Percentiles rank a stretch among this genome's conserved stretches.
phyloP scores from a whole-genome alignment of 176 grass and related monocot genomes.

The Melocanna baccifera region DNA sequence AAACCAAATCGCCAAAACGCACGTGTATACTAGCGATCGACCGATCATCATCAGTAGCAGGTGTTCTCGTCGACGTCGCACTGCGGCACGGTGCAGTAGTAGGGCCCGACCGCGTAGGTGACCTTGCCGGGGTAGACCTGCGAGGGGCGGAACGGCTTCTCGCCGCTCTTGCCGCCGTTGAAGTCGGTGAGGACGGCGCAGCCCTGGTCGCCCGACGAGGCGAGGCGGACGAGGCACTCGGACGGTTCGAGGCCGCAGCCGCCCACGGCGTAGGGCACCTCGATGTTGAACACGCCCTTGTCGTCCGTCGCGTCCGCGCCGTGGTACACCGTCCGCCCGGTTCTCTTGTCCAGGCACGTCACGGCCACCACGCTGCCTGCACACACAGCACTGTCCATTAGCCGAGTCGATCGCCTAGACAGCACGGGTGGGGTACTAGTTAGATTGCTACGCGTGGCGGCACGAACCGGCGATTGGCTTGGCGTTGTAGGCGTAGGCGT shows the following conservation, averaged over 20 bases:
- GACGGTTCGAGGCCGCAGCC: slow-evolving; percentile 9
- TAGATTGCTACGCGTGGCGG: background rate
- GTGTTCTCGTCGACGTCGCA: slow-evolving; percentile 21
- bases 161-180: slow-evolving; percentile 51
- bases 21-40: background rate
- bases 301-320: slow-evolving; percentile 37
- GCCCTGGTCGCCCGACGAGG: slow-evolving; percentile 35
- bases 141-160: slow-evolving; percentile 32
- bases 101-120: slow-evolving; percentile 48
- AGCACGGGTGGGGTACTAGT: background rate
- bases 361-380: slow-evolving; percentile 59
- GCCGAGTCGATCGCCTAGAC: background rate
- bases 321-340: slow-evolving; percentile 43
- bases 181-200: slow-evolving; percentile 75
- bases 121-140: slow-evolving; percentile 2
- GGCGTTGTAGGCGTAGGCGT: slow-evolving; percentile 58
- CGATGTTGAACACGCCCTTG: slow-evolving; percentile 50
- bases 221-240: slow-evolving; percentile 51
- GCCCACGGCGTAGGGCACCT: slow-evolving; percentile 27
- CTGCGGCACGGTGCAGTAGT: slow-evolving; percentile 53
- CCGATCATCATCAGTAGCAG: background rate
- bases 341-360: slow-evolving; percentile 50
- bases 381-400: background rate
- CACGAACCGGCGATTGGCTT: slow-evolving; percentile 46
- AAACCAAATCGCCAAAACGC: background rate